Conservation (phyloP, 768 basidiomycete species). For the Leccinellum rugosiceps region DNA sequence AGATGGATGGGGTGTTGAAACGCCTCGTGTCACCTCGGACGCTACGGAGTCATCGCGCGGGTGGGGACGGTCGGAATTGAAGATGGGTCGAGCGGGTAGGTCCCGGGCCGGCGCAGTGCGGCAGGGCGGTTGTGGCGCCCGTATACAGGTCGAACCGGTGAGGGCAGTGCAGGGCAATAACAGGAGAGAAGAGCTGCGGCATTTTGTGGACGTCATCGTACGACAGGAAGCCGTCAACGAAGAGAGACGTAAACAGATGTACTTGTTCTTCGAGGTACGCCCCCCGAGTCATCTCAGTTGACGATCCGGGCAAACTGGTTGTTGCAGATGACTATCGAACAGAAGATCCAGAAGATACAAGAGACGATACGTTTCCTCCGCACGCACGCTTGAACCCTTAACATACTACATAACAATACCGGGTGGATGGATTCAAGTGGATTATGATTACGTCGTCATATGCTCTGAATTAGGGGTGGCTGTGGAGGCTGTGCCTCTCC, state of each 20-base stretch:
- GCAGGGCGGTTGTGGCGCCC: slow-evolving; percentile 2
- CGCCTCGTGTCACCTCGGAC: slow-evolving; percentile 14
- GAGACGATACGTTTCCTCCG: slow-evolving; percentile 44
- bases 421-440: neutral
- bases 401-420: slow-evolving; percentile 2
- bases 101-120: neutral
- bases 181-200: slow-evolving; percentile 17
- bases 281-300: neutral
- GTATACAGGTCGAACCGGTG: neutral
- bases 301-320: neutral
- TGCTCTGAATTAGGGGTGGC: neutral
- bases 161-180: slow-evolving; percentile 1
- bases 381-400: slow-evolving; percentile 4
- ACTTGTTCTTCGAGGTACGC: slow-evolving; percentile 48
- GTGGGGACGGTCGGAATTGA: slow-evolving; percentile 15
- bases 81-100: neutral
- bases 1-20: slow-evolving; percentile 13
- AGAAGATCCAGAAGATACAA: slow-evolving; percentile 51
- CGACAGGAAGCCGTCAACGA: slow-evolving; percentile 36
- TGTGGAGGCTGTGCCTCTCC: neutral
- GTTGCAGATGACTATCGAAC: slow-evolving; percentile 52
- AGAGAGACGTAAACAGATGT: slow-evolving; percentile 43
- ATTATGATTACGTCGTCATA: neutral
- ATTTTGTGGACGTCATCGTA: slow-evolving; percentile 49
- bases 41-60: slow-evolving; percentile 17